phyloP scores from a whole-genome alignment of 257 asterid species.

The Jaltomata sinuosa region DNA sequence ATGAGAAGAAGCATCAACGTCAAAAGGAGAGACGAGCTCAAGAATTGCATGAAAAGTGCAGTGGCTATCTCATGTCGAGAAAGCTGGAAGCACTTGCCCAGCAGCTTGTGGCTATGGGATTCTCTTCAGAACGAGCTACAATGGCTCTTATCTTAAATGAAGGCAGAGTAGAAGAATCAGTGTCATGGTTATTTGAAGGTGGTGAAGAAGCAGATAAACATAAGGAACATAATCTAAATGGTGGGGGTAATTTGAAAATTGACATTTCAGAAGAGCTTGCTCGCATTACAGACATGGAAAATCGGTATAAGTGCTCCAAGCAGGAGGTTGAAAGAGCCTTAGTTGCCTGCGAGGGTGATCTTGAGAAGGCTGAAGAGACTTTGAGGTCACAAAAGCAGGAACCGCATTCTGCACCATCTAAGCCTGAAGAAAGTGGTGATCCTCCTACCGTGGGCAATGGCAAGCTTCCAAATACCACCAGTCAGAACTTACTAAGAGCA shows the following conservation, averaged over 20 bases:
- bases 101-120: constrained; percentile 95
- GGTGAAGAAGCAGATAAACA: constrained; percentile 54
- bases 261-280: constrained; percentile 91
- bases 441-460: constrained; percentile 35
- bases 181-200: constrained; percentile 68
- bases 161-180: constrained; percentile 93
- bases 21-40: constrained; percentile 83
- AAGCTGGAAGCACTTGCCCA: constrained; percentile 75
- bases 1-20: constrained; percentile 76
- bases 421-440: constrained; percentile 64
- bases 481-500: constrained; percentile 31
- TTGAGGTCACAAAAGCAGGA: constrained; percentile 69
- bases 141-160: constrained; percentile 93
- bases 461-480: constrained; percentile 25
- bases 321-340: constrained; percentile 91
- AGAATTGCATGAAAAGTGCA: constrained; percentile 66
- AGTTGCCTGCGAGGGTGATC: constrained; percentile 84
- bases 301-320: constrained; percentile 58
- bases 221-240: constrained; percentile 43
- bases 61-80: constrained; percentile 75
- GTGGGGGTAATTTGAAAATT: constrained; percentile 68
- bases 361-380: constrained; percentile 74
- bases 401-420: constrained; percentile 32
- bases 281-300: constrained; percentile 59
- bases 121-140: constrained; percentile 83